Conservation (phyloP, 163 green algal genomes). For the Scenedesmus sp. region DNA sequence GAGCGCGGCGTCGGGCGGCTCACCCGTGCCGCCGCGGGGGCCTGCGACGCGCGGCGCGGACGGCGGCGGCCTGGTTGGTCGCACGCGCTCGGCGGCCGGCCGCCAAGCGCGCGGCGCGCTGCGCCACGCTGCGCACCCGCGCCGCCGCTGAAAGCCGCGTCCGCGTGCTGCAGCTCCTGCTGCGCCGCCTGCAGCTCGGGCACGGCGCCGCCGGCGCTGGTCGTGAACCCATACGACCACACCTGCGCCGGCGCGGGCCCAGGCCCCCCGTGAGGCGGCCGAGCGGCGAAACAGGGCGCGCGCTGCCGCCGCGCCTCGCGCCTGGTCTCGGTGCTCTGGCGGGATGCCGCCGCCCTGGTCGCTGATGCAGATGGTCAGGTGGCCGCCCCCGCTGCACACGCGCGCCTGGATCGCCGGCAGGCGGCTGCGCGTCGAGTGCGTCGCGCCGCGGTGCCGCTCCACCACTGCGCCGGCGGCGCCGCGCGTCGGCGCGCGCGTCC, state of each 20-base stretch:
- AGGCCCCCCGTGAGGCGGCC: too few relatives aligned
- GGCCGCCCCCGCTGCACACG: slow-evolving; percentile 61
- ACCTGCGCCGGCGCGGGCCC: too few relatives aligned
- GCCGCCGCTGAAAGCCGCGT: neutral
- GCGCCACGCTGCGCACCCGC: too few relatives aligned
- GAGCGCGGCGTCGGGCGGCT: too few relatives aligned
- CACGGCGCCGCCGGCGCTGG: slow-evolving; percentile 43
- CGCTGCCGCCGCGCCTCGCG: neutral
- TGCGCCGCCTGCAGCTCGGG: slow-evolving; percentile 16
- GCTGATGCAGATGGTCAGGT: slow-evolving; percentile 59
- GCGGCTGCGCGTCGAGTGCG: slow-evolving; percentile 12
- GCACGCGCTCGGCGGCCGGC: neutral
- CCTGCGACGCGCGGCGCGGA: too few relatives aligned
- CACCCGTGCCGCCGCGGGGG: too few relatives aligned
- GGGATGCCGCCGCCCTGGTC: slow-evolving; percentile 81
- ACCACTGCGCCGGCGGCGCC: slow-evolving; percentile 1
- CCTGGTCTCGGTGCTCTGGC: slow-evolving; percentile 43
- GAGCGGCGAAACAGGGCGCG: too few relatives aligned
- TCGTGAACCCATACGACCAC: slow-evolving; percentile 84
- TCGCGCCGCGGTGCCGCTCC: slow-evolving; percentile 12
- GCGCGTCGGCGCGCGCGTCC: too few relatives aligned
- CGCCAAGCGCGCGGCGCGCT: neutral
- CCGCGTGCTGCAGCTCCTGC: neutral
- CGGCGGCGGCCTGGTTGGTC: neutral
- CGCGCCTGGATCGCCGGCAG: slow-evolving; percentile 65